Percentiles rank a stretch among this genome's conserved stretches.
Conservation (phyloP, 2,329 filamentous ascomycete species). For the Venturiaceae sp. region DNA sequence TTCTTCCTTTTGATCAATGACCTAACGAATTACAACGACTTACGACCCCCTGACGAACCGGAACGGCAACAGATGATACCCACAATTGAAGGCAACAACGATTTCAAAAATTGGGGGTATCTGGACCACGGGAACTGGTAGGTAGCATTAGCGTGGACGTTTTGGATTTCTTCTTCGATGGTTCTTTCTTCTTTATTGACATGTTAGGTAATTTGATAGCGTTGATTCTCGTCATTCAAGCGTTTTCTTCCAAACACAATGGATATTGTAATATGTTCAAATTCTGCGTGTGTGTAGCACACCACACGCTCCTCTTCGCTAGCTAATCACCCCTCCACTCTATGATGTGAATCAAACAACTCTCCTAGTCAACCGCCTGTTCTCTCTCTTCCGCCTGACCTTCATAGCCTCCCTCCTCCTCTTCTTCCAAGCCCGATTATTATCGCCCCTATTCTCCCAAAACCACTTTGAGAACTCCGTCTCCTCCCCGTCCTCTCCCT, state of each 20-base stretch:
- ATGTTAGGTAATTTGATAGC: not conserved
- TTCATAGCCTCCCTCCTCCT: slow-evolving; percentile 50
- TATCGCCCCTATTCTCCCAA: slow-evolving; percentile 40
- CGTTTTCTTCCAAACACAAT: too few species aligned
- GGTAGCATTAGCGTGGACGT: not conserved
- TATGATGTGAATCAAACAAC: slow-evolving; percentile 3
- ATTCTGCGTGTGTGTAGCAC: too few species aligned
- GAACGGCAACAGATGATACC: not conserved
- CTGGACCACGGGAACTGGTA: not conserved
- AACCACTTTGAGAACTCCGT: slow-evolving; percentile 55
- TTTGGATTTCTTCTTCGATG: not conserved
- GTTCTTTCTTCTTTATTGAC: not conserved
- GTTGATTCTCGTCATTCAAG: too few species aligned
- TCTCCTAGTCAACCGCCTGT: slow-evolving; percentile 35
- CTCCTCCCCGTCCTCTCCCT: slow-evolving; percentile 28
- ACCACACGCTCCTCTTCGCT: too few species aligned
- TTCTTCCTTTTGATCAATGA: too few species aligned
- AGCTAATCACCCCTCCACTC: too few species aligned
- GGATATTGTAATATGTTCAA: too few species aligned
- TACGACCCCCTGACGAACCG: not conserved
- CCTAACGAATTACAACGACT: not conserved
- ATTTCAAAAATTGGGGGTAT: not conserved
- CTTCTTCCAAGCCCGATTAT: slow-evolving; percentile 43
- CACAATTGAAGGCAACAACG: not conserved
- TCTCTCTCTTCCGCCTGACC: slow-evolving; percentile 49